Evolutionary conservation across 1,139 yeast species (phyloP).

Genomic region (Taphrina deformans): DNA sequence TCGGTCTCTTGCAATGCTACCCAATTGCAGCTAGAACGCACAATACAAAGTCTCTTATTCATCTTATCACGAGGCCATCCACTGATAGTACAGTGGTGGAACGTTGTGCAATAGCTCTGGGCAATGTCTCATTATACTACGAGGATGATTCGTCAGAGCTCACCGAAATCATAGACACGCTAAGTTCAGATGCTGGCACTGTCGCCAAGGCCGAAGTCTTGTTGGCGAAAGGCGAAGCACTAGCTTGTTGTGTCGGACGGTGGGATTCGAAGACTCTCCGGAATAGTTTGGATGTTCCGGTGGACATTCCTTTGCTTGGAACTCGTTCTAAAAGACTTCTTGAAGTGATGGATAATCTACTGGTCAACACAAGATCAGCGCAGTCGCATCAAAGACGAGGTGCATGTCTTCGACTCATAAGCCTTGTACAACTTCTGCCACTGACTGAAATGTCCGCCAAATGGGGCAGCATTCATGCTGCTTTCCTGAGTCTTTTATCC

Average conservation of each 20-base stretch:
- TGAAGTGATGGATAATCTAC: not conserved
- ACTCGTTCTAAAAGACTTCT: not conserved
- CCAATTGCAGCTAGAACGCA: not conserved
- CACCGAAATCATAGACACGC: not conserved
- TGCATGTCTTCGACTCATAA: conserved; percentile 81
- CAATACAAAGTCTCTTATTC: not conserved
- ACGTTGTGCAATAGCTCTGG: not conserved
- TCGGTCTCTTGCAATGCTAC: not conserved
- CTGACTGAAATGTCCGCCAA: conserved; percentile 51
- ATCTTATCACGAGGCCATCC: not conserved
- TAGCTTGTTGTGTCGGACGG: conserved; percentile 69
- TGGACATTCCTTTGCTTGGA: not conserved
- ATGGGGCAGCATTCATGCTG: conserved; percentile 62
- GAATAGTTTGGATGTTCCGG: conserved; percentile 55
- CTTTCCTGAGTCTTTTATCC: conserved; percentile 52
- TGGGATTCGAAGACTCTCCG: conserved; percentile 66
- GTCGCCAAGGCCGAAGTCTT: not conserved
- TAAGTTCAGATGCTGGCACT: not conserved
- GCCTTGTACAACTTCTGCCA: conserved; percentile 74
- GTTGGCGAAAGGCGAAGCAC: conserved; percentile 79
- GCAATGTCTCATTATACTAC: not conserved
- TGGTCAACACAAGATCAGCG: conserved; percentile 1
- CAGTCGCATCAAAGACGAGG: conserved; percentile 48
- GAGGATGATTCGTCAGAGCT: not conserved
- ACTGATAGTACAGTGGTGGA: not conserved